phyloP scores from a whole-genome alignment of 257 asterid species.

The Dorcoceras hygrometricum region DNA sequence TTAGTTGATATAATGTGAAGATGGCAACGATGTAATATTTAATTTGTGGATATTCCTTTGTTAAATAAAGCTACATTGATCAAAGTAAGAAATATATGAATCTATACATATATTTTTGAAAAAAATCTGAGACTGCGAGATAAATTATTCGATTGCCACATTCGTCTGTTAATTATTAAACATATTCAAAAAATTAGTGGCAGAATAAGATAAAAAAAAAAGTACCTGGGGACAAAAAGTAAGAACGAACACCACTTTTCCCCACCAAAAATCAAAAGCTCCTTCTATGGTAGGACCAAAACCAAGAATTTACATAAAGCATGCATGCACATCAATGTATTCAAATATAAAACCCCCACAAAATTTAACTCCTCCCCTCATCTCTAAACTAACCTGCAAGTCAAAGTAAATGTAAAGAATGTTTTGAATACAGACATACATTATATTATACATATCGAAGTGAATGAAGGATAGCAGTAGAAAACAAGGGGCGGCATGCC shows the following conservation, averaged over 20 bases:
- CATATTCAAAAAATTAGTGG: neutral
- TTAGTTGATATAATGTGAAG: neutral
- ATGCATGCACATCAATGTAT: constrained; percentile 21
- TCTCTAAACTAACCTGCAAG: neutral
- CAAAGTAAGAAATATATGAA: too few species aligned
- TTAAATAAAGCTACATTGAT: too few species aligned
- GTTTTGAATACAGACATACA: neutral
- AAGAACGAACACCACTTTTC: constrained; percentile 25
- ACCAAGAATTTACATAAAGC: constrained; percentile 32
- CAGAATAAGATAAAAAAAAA: neutral
- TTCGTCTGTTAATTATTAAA: neutral
- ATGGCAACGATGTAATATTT: neutral
- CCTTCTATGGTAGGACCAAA: constrained; percentile 47
- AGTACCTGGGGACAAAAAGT: constrained; percentile 35
- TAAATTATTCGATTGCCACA: neutral
- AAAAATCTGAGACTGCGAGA: too few species aligned
- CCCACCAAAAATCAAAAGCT: constrained; percentile 44
- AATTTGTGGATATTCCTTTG: neutral
- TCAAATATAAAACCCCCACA: constrained; percentile 36
- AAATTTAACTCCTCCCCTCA: constrained; percentile 6
- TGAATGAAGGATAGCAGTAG: constrained; percentile 56
- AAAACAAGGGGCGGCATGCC: constrained; percentile 68
- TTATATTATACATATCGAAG: neutral
- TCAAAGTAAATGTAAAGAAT: too few species aligned
- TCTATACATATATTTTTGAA: too few species aligned